Base-by-base conservation (phyloP, 2,329 filamentous ascomycete genomes). In the Xylaria sp. region DNA sequence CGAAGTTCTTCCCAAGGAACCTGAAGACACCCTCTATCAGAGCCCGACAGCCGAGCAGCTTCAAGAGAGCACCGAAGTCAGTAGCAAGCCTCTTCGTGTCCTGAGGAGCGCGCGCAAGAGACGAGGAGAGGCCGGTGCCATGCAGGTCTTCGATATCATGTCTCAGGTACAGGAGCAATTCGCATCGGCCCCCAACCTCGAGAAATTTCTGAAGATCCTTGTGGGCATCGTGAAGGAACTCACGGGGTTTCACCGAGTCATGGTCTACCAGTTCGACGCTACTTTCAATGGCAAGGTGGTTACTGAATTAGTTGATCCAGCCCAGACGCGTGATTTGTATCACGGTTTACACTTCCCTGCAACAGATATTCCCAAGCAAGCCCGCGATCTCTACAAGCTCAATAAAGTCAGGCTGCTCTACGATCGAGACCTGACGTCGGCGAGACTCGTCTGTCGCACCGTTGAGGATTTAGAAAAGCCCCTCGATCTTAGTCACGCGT, bases 101-200 rank as follows among this genome's bases (percentile, higher is more conserved):
- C 78, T 96, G 27, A 85, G 92, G 42, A 93, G 90, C 75, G 92
- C 93, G 0, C 87, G 93, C 9, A 93, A 92, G 75, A 85, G 90
- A 58, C 88, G 89, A 72, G 92, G 92, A 5, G 92, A 96, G 75
- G 92, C 93, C 54, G 91, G 91, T 4, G 92, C 92, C 0, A 96
- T 96, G 90, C 92, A 97, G 74, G 92, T 96, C 1, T 97, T 97
- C 79, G 94, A 93, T 78, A 94, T 97, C 71, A 92, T 97, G 88
- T 93, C 92, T 0, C 94, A 97, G 77, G 91, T 97, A 0, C 93
- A 97, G 77, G 93, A 97, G 74, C 94, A 97, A 78, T 83, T 97
- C 12, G 88, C 92, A 4, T 87, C 89, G 30, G 92, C 93, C 1
- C 84, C 89, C 0, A 90, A 86, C 68, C 82, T 97, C 0, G 89